Base-by-base conservation (phyloP, 371 early-diverging fungal genomes). In the Mucor mucedo region DNA sequence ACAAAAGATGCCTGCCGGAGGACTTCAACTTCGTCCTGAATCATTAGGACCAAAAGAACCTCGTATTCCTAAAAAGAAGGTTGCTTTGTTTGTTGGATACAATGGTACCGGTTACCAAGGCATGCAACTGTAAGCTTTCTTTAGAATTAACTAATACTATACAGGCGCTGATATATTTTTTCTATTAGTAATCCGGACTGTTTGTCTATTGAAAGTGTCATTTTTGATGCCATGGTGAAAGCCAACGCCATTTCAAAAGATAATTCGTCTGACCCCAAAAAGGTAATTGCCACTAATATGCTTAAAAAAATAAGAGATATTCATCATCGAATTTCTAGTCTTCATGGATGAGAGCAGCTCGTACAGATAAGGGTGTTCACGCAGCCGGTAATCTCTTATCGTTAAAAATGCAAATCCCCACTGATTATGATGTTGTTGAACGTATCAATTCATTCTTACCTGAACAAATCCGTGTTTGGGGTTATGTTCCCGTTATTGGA, bases 361-460 rank as follows among this genome's bases (percentile, higher is more conserved):
- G 99, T 30, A 99, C 99, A 0, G 99, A 99, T 76, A 99, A 99
- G 79, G 99, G 99, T 21, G 99, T 99, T 2, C 98, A 98, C 75
- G 99, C 99, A 7, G 96, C 95, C 27, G 96, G 98, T 21, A 95
- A 98, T 62, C 87, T 99, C 1, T 84, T 97, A n/a, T 91, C 95
- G 2, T 66, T 94, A 40, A 99, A 99, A 79, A 87, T 97, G 88
- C 87, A 90, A 42, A 73, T 89, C 14, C 70, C 71, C 2, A 61
- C 58, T 16, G 92, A 89, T 44, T 54, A 63, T 21, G 87, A 89
- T 39, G 72, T 95, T 8, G 82, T 97, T 8, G 72, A 80, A 42
- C 87, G 83, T 59, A 83, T 94, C 71, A 97, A 95, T 77, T 76
- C 71, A 28, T 62, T 79, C 27, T 76, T 95, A 45, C 95, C 94